phyloP scores from a whole-genome alignment of 352 stramenopile species.

The Phytophthora rubi region DNA sequence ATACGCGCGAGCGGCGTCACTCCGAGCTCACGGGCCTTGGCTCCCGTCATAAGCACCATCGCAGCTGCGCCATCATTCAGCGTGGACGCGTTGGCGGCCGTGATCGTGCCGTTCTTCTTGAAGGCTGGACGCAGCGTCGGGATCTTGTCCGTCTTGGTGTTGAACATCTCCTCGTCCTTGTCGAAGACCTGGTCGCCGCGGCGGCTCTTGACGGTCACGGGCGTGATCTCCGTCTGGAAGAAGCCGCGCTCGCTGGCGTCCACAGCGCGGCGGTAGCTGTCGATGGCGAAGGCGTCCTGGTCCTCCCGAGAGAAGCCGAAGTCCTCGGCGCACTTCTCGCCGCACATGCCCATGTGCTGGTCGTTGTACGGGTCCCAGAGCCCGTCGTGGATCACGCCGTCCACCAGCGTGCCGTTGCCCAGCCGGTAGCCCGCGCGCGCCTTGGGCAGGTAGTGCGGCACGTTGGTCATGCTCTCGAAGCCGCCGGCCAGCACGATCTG shows the following conservation, averaged over 20 bases:
- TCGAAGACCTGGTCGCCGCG: constrained; percentile 68
- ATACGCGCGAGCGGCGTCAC: constrained; percentile 81
- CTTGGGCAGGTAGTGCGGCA: constrained; percentile 96
- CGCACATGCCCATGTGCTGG: constrained; percentile 95
- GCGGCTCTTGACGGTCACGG: constrained; percentile 81
- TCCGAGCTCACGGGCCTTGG: constrained; percentile 84
- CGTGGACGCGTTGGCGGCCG: constrained; percentile 96
- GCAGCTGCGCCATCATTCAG: constrained; percentile 98
- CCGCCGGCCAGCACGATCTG: constrained; percentile 94
- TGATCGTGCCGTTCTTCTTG: constrained; percentile 96
- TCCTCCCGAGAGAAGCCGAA: constrained; percentile 94
- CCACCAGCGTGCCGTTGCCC: constrained; percentile 91
- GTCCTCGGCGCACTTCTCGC: constrained; percentile 93
- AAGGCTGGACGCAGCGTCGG: constrained; percentile 92
- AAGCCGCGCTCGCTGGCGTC: constrained; percentile 84
- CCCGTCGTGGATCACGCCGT: constrained; percentile 95
- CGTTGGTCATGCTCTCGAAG: constrained; percentile 98
- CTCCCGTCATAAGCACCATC: constrained; percentile 95
- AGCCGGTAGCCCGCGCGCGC: constrained; percentile 92
- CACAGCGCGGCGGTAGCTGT: constrained; percentile 90
- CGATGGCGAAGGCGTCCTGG: constrained; percentile 95
- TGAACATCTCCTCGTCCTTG: constrained; percentile 94
- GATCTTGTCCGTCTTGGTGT: constrained; percentile 93
- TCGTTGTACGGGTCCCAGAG: constrained; percentile 98
- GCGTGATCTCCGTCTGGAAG: constrained; percentile 91